phyloP scores from a whole-genome alignment of 805 yeast genomes.

The Kodamaea neixiangensis region DNA sequence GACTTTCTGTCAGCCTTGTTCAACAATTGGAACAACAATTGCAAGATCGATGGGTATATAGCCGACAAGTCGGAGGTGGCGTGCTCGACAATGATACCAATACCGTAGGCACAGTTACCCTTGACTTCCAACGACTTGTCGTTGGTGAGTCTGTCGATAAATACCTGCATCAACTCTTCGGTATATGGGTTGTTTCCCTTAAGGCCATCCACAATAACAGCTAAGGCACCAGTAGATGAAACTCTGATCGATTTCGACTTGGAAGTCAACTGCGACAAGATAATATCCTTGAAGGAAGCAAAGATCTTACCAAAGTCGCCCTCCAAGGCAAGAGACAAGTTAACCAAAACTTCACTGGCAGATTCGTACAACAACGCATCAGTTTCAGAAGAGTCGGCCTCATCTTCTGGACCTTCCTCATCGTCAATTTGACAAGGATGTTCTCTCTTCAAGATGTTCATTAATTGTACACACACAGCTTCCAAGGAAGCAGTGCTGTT shows the following conservation, averaged over 20 bases:
- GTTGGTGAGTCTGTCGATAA: slow-evolving; percentile 66
- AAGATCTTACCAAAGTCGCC: slow-evolving; percentile 76
- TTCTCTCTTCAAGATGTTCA: slow-evolving; percentile 74
- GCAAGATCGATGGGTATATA: slow-evolving; percentile 69
- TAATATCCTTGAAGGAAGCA: slow-evolving; percentile 64
- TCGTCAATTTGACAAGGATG: slow-evolving; percentile 79
- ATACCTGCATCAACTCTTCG: slow-evolving; percentile 68
- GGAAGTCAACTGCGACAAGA: slow-evolving; percentile 57
- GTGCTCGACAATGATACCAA: slow-evolving; percentile 70
- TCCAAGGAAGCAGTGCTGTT: slow-evolving; percentile 58
- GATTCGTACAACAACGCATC: slow-evolving; percentile 76
- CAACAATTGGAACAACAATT: slow-evolving; percentile 76
- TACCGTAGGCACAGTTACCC: slow-evolving; percentile 95
- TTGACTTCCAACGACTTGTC: slow-evolving; percentile 85
- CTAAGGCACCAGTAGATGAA: slow-evolving; percentile 83
- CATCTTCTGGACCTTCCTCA: slow-evolving; percentile 65
- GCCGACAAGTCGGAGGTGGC: slow-evolving; percentile 59
- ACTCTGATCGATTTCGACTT: slow-evolving; percentile 69
- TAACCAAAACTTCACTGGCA: slow-evolving; percentile 81
- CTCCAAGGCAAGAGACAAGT: slow-evolving; percentile 74
- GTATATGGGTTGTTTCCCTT: slow-evolving; percentile 64
- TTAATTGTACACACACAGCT: slow-evolving; percentile 65
- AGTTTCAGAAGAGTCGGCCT: slow-evolving; percentile 45
- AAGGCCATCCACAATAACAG: slow-evolving; percentile 83
- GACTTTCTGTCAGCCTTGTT: slow-evolving; percentile 61